Evolutionary conservation across 228 moss, liverwort and hornwort genomes (phyloP).

Genomic region (Sphagnum magellanicum): DNA sequence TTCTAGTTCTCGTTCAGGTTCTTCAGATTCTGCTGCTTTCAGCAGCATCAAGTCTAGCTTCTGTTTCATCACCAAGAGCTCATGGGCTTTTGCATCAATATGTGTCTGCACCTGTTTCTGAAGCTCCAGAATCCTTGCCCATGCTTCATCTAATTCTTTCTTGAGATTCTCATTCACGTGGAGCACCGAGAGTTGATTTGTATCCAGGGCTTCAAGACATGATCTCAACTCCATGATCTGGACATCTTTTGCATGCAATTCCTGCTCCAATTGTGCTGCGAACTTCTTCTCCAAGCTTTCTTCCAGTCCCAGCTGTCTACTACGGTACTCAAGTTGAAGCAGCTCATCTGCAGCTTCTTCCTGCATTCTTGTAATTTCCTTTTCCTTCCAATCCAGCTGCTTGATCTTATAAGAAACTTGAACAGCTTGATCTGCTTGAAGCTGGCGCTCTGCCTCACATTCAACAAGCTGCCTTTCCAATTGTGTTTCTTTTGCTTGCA

Average conservation of each 20-base stretch:
- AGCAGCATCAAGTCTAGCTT: conserved; percentile 35
- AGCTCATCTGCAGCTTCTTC: no score
- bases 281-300: no score
- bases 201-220: conserved; percentile 21
- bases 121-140: conserved; percentile 57
- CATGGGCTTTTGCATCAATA: conserved; percentile 50
- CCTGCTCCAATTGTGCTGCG: conserved; percentile 12
- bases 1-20: background rate
- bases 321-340: no score
- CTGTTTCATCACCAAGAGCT: conserved; percentile 72
- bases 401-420: no score
- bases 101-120: conserved; percentile 64
- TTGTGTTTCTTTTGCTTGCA: conserved; percentile 64
- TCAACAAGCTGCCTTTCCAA: conserved; percentile 71
- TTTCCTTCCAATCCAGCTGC: no score
- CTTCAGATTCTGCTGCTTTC: conserved; percentile 22
- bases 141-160: conserved; percentile 68
- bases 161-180: conserved; percentile 12
- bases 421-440: no score
- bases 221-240: conserved; percentile 29
- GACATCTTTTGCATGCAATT: conserved; percentile 32
- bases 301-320: no score
- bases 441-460: conserved; percentile 5
- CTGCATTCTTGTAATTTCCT: no score
- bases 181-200: no score